Percentiles rank a stretch among this genome's conserved stretches.
phyloP scores from a whole-genome alignment of 2,329 filamentous ascomycete genomes.

The Trichoderma sp. region DNA sequence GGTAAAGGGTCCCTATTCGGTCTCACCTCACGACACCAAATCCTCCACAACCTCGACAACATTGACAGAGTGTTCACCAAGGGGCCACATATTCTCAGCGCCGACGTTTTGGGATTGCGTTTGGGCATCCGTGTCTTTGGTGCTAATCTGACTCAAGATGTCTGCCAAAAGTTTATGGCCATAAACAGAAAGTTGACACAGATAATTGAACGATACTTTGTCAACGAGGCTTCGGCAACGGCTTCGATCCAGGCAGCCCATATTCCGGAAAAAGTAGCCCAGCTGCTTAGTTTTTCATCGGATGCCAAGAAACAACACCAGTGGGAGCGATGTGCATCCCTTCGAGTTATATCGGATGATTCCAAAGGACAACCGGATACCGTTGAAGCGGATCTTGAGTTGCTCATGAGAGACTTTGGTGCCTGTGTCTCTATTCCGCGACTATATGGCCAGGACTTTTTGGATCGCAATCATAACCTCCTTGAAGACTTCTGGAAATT shows the following conservation, averaged over 20 bases:
- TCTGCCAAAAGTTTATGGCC: background rate
- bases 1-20: slow-evolving; percentile 23
- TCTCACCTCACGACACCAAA: slow-evolving; percentile 24
- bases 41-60: slow-evolving; percentile 22
- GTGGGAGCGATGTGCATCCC: slow-evolving; percentile 25
- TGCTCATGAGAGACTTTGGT: slow-evolving; percentile 25
- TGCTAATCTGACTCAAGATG: background rate
- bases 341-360: background rate
- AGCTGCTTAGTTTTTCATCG: slow-evolving; percentile 23
- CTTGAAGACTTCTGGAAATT: slow-evolving; percentile 27
- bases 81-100: slow-evolving; percentile 20
- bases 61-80: slow-evolving; percentile 24
- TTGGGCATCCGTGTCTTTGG: slow-evolving; percentile 25
- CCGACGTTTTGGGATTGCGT: slow-evolving; percentile 20
- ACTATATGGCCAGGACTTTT: slow-evolving; percentile 26
- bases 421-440: slow-evolving; percentile 26
- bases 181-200: slow-evolving; percentile 18
- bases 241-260: slow-evolving; percentile 23
- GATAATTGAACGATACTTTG: slow-evolving; percentile 24
- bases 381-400: slow-evolving; percentile 13
- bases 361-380: background rate
- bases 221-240: slow-evolving; percentile 26
- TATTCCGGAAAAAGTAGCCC: slow-evolving; percentile 21
- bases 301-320: slow-evolving; percentile 12
- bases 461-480: slow-evolving; percentile 20